A percentile compares a stretch with the other conserved stretches of the same genome.
Evolutionary conservation across 1,284 basidiomycete genomes (phyloP).

Genomic region (Fistulina hepatica): DNA sequence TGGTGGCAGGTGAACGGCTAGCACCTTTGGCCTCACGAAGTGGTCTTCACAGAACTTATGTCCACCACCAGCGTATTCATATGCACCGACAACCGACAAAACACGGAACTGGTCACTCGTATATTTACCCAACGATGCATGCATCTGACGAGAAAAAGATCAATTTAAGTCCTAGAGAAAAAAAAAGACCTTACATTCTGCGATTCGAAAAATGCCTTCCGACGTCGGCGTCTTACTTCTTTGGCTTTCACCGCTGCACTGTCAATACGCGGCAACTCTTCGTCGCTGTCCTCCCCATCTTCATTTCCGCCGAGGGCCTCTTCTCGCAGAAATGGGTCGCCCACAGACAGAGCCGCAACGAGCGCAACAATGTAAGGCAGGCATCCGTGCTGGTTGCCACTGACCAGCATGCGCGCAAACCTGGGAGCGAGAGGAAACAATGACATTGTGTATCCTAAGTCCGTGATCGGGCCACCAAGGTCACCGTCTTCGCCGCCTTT

Average conservation of each 20-base stretch:
- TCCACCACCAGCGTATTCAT: constrained; percentile 81
- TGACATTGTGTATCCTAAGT: constrained; percentile 85
- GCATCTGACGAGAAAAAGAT: constrained; percentile 36
- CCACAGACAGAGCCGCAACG: constrained; percentile 88
- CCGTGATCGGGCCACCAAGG: constrained; percentile 63
- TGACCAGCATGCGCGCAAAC: constrained; percentile 90
- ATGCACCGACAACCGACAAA: constrained; percentile 90
- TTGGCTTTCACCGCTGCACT: constrained; percentile 53
- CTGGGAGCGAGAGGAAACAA: constrained; percentile 89
- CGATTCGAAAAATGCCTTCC: constrained; percentile 70
- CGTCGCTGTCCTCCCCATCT: constrained; percentile 35
- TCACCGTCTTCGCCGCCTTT: constrained; percentile 17
- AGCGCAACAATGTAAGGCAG: constrained; percentile 87
- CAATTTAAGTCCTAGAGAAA: constrained; percentile 1
- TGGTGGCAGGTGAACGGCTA: not conserved
- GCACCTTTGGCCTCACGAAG: constrained; percentile 85
- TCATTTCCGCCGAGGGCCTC: constrained; percentile 44
- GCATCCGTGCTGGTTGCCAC: constrained; percentile 86
- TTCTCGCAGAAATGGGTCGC: constrained; percentile 92
- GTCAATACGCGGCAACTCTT: constrained; percentile 40
- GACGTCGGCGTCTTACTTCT: constrained; percentile 52
- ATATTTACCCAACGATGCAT: constrained; percentile 74
- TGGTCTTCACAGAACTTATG: constrained; percentile 78
- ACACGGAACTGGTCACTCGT: constrained; percentile 84
- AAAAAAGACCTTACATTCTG: constrained; percentile 50